Conservation (phyloP, 495 filamentous ascomycete species). For the Neurospora hispaniola region DNA sequence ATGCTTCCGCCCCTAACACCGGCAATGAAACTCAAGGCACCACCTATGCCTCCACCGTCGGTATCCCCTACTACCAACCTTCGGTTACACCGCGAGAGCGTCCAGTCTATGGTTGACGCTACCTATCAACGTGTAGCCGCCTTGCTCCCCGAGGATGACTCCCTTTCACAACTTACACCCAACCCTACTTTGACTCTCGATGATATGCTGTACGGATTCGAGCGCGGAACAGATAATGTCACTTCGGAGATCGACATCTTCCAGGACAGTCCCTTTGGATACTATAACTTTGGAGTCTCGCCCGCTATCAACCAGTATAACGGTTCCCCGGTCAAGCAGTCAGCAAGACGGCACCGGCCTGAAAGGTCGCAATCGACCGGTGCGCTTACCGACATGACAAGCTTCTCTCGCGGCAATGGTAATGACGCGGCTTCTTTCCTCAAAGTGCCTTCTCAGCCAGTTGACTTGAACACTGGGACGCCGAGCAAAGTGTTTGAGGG, state of each 20-base stretch:
- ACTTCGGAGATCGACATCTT: conserved; percentile 60
- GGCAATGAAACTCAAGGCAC: conserved; percentile 72
- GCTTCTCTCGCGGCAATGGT: conserved; percentile 37
- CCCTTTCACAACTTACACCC: conserved; percentile 63
- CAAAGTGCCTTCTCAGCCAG: conserved; percentile 28
- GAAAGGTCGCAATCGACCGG: conserved; percentile 48
- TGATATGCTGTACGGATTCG: conserved; percentile 25
- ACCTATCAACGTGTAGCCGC: conserved; percentile 64
- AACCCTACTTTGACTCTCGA: conserved; percentile 49
- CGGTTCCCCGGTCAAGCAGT: conserved; percentile 69
- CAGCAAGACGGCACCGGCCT: conserved; percentile 49
- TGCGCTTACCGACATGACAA: conserved; percentile 58
- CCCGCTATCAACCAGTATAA: conserved; percentile 29
- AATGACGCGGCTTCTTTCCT: conserved; percentile 35
- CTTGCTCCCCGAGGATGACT: conserved; percentile 38
- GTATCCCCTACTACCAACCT: conserved; percentile 92
- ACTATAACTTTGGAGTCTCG: conserved; percentile 22
- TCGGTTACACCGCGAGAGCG: conserved; percentile 78
- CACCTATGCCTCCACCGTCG: conserved; percentile 71
- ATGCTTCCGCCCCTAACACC: conserved; percentile 79
- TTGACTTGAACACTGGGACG: conserved; percentile 37
- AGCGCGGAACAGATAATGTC: conserved; percentile 41
- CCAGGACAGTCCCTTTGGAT: conserved; percentile 46
- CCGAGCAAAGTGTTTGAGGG: conserved; percentile 44
- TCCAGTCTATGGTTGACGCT: conserved; percentile 81